These are phyloP conservation scores for Cubamyces sp. DNA, from an alignment of 768 basidiomycete species.

Conservation along the genomic window DNA sequence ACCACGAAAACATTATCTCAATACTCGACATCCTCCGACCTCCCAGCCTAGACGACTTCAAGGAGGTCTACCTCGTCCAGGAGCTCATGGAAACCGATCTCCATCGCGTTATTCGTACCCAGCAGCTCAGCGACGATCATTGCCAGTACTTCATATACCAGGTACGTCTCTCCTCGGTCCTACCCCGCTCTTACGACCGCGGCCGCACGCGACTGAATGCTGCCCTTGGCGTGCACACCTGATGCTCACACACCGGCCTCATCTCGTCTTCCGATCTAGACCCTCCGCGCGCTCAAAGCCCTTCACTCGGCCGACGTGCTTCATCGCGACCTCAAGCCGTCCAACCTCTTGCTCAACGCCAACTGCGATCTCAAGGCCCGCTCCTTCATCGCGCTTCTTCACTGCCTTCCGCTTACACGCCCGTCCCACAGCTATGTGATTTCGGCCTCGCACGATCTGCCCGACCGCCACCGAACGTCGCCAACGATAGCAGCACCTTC, in stretches of 20 bases:
- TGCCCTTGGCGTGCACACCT: neutral
- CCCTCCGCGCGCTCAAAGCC: conserved; percentile 91
- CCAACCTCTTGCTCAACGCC: conserved; percentile 92
- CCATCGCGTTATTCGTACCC: conserved; percentile 95
- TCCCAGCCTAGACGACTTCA: conserved; percentile 70
- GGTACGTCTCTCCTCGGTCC: conserved; percentile 43
- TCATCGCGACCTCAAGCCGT: conserved; percentile 95
- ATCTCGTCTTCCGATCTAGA: conserved; percentile 45
- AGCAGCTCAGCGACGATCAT: conserved; percentile 93
- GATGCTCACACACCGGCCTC: neutral
- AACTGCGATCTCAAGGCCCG: conserved; percentile 90
- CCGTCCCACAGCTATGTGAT: conserved; percentile 66
- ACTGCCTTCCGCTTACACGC: neutral
- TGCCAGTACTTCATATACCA: conserved; percentile 98
- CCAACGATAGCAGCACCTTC: conserved; percentile 76
- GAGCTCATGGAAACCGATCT: conserved; percentile 95
- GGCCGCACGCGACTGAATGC: neutral
- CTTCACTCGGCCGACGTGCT: conserved; percentile 95
- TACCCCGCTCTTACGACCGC: neutral
- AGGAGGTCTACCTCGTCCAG: conserved; percentile 77
- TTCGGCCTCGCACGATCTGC: conserved; percentile 87
- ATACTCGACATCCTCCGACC: conserved; percentile 94
- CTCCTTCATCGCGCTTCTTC: neutral
- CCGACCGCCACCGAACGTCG: conserved; percentile 71
- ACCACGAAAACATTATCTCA: conserved; percentile 89